phyloP scores from a whole-genome alignment of 2,329 filamentous ascomycete genomes.

The Apiospora hydei region DNA sequence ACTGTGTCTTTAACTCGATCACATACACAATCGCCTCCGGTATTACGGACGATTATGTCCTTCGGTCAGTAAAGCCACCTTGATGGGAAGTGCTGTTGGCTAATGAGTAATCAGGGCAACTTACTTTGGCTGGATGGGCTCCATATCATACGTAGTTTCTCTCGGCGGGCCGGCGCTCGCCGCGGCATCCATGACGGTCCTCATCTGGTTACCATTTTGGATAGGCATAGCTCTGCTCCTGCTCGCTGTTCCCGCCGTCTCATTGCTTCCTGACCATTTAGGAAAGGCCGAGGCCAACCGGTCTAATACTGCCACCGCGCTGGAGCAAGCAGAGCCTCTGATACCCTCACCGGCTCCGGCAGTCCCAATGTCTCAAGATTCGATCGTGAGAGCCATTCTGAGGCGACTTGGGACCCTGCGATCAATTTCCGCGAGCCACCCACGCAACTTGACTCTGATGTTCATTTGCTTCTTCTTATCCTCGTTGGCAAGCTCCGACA shows the following conservation, averaged over 20 bases:
- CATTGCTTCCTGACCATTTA: slow-evolving; percentile 37
- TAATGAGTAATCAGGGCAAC: slow-evolving; percentile 46
- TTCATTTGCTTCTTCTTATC: slow-evolving; percentile 55
- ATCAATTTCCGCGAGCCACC: slow-evolving; percentile 45
- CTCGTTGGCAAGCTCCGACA: slow-evolving; percentile 58
- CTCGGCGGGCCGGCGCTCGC: slow-evolving; percentile 55
- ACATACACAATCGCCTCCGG: slow-evolving; percentile 54
- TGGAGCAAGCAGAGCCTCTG: slow-evolving; percentile 32
- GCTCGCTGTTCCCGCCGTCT: slow-evolving; percentile 43
- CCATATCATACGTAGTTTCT: slow-evolving; percentile 54
- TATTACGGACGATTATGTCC: slow-evolving; percentile 51
- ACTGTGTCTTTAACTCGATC: slow-evolving; percentile 59
- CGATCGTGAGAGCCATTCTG: slow-evolving; percentile 34
- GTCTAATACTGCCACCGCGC: background rate
- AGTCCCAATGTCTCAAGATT: slow-evolving; percentile 39
- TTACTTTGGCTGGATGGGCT: slow-evolving; percentile 59
- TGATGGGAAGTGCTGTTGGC: background rate
- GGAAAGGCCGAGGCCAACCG: slow-evolving; percentile 4
- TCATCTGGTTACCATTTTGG: slow-evolving; percentile 53
- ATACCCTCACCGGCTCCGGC: slow-evolving; percentile 49
- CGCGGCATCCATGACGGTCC: slow-evolving; percentile 52
- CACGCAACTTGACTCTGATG: slow-evolving; percentile 51
- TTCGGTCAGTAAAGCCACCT: slow-evolving; percentile 37
- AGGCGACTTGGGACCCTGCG: slow-evolving; percentile 42
- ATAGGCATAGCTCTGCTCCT: slow-evolving; percentile 48